Base-by-base conservation (phyloP, 495 filamentous ascomycete species). In the Aspergillus nanangensis region DNA sequence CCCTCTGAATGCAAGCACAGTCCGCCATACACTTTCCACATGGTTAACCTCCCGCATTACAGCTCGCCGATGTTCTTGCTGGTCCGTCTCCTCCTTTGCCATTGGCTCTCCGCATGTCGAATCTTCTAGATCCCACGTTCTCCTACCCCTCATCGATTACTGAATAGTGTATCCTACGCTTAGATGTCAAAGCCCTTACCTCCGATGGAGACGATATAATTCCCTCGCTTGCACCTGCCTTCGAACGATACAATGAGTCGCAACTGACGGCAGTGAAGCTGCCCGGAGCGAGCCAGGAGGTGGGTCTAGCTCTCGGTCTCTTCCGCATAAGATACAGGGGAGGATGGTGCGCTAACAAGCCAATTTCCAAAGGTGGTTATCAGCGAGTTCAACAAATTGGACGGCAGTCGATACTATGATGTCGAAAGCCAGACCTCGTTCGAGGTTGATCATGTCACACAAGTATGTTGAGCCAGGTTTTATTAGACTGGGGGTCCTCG, bases 231-330 rank as follows among this genome's bases (percentile, higher is more conserved):
- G 74, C 69, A 4, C 88, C 90, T 3, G 90, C 93, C 0, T 93
- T 96, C 68, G 77, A 91, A 68, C 87, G 84, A 65, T 96, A 99
- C 78, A 97, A 95, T 58, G 91, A 96, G 64, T 84, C 88, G 65
- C 94, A 99, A 65, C 84, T 96, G 62, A 67, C 81, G 22, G 87
- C 87, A 8, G 82, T 87, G 41, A 96, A 95, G 72, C 79, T 97
- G 11, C 93, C 93, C 4, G 89, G 89, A 9, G 77, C 85, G 44
- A 90, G 82, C 62, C 80, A 93, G 63, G 72, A 77, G 67, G 86
- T 89, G 45, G 39, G 73, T 57, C 34, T 33, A 19, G 31, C 8
- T 9, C 44, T 47, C 22, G 37, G 20, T 9, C 36, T 21, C 10
- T 31, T 33, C 27, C 21, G 21, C 44, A 5, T 22, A 3, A 34